Evolutionary conservation across 2,329 filamentous ascomycete genomes (phyloP), one percentile per base, ranked within the genome.

Genomic region (Diplocarpon mali): DNA sequence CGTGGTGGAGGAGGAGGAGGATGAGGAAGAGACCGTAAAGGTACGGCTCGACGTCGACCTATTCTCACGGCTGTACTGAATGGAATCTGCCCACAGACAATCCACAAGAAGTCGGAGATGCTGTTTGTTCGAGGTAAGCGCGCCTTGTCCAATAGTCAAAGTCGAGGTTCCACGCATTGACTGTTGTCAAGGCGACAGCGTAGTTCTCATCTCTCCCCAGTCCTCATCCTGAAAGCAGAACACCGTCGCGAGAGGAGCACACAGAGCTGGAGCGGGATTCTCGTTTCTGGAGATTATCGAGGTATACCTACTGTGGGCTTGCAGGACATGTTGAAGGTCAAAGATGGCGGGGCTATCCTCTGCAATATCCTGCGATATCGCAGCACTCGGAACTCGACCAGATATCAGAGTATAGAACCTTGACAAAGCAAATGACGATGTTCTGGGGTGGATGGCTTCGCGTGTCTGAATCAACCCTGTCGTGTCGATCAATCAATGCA

Each of bases 61-160:
- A 31, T 2, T 3, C 35, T 38, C 28, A 40, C 16, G 29, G 37
- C 38, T 42, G 15, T 37, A 15, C 20, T 41, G 35, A 46, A 17
- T 13, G 20, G 7, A 7, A 24, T 24, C 37, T 10, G 13, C 38
- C 4, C 16, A 27, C 52, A 94, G 85, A 95, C 89, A 12, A 79
- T 92, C 51, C 94, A 90, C 69, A 94, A 94, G 68, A 93, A 95
- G 65, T 93, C 88, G 35, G 92, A 96, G 64, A 98, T 98, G 92
- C 70, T 98, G 15, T 98, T 98, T 64, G 90, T 98, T 47, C 75
- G 92, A 85, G 90, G 89, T 90, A 68, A 8, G 34, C 51, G 75
- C 28, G 5, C 32, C 8, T 3, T 16, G 35, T 7, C 10, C 15
- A 6, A 12, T 29, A 5, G 10, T n/a, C 31, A 7, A 10, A 36